Base-by-base conservation (phyloP, 169 alveolate genomes). In the Eimeria necatrix region DNA sequence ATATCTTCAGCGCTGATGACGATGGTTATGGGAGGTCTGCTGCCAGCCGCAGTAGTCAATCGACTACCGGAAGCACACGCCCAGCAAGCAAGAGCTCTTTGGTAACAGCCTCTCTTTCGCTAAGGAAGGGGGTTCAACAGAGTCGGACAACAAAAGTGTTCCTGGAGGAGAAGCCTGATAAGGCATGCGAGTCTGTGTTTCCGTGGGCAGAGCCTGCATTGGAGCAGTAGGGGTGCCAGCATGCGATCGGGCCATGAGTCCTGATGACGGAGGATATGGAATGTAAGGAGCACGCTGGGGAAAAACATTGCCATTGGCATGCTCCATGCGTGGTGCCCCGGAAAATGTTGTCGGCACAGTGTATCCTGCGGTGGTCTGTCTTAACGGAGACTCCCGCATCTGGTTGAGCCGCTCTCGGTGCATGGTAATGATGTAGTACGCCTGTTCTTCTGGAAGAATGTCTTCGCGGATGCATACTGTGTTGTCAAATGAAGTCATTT, bases 381-480 rank as follows among this genome's bases (percentile, higher is more conserved):
- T 60, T 85, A 78, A 32, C 12, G 70, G 32, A 22, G 92, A 46
- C 92, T 26, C 70, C 41, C 92, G 92, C 81, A 70, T 59, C 80
- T 85, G 80, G 56, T 53, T 53, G 9, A 85, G 92, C 56, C 92
- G 92, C 70, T 85, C 92, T 61, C 81, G 68, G 80, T 85, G 80
- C 76, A 85, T 85, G 4, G 92, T 59, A 59, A 85, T 60, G 41
- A 85, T 49, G 61, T 85, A 85, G 61, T 85, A 85, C 46, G 92
- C 92, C 61, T 85, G 92, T 20, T 85, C 92, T 46, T 85, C 92
- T 20, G 92, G 92, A 18, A 85, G 64, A 22, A 85, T 60, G 22
- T 85, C 92, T 46, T 85, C 92, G 20, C 92, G 92, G 20, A 85
- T 85, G 51, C 92, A 85, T n/a, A 85, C 92, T 59, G 80, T 85